A percentile compares a stretch with the other conserved stretches of the same genome.
Evolutionary conservation across 1,284 basidiomycete genomes (phyloP).

Genomic region (Cutaneotrichosporon cyanovorans): DNA sequence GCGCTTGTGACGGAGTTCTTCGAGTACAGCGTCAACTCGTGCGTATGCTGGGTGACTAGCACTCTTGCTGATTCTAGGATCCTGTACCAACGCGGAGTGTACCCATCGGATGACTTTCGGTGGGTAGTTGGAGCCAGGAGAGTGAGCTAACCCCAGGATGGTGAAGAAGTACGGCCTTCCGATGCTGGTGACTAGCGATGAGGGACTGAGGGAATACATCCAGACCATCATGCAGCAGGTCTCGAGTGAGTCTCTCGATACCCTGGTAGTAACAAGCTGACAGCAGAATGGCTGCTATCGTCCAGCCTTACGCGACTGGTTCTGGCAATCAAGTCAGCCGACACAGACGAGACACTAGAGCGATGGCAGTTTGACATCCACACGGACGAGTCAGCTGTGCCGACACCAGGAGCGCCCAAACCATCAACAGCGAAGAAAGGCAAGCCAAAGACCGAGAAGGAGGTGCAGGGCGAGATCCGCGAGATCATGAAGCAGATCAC

Average conservation of each 20-base stretch:
- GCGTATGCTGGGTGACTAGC: constrained; percentile 11
- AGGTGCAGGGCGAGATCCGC: constrained; percentile 95
- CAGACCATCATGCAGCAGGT: constrained; percentile 86
- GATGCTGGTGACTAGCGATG: constrained; percentile 87
- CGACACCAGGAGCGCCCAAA: constrained; percentile 12
- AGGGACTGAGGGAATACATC: constrained; percentile 84
- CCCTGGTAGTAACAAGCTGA: neutral
- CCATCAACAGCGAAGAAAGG: constrained; percentile 19
- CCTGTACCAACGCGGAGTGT: constrained; percentile 92
- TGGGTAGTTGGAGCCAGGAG: constrained; percentile 11
- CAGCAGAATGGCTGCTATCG: constrained; percentile 78
- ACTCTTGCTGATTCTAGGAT: constrained; percentile 55
- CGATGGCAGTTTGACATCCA: constrained; percentile 98
- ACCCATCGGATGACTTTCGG: constrained; percentile 90
- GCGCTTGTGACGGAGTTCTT: constrained; percentile 98
- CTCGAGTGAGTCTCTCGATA: constrained; percentile 56
- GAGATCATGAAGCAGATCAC: constrained; percentile 99
- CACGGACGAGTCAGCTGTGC: constrained; percentile 49
- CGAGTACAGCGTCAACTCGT: constrained; percentile 95
- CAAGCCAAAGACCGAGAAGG: constrained; percentile 60
- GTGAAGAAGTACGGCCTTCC: constrained; percentile 98
- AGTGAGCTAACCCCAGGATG: constrained; percentile 55
- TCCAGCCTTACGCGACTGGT: constrained; percentile 87
- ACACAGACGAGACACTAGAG: constrained; percentile 83
- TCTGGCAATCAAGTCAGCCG: constrained; percentile 90